Conservation (phyloP, 2,329 filamentous ascomycete genomes). For the Curvularia eragrostidis region DNA sequence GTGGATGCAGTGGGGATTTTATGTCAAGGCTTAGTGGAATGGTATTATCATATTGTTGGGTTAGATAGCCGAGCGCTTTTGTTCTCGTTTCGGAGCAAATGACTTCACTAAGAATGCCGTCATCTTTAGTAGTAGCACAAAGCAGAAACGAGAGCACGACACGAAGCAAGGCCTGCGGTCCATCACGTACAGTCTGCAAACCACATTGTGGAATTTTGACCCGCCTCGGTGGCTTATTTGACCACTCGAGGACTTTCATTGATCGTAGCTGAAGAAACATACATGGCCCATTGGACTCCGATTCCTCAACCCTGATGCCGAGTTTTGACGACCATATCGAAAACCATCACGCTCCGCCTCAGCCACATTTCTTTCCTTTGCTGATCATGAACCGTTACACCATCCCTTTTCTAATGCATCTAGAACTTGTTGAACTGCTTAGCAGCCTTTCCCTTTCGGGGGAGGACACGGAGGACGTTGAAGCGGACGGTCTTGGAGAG, state of each 20-base stretch:
- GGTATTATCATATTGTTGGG: background rate
- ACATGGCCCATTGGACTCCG: constrained; percentile 51
- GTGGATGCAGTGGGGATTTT: constrained; percentile 70
- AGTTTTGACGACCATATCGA: constrained; percentile 45
- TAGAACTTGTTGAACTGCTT: constrained; percentile 99
- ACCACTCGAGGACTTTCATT: constrained; percentile 50
- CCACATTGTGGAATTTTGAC: constrained; percentile 43
- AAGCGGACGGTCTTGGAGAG: constrained; percentile 99
- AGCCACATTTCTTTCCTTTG: constrained; percentile 33
- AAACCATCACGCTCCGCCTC: constrained; percentile 42
- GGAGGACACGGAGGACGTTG: constrained; percentile 99
- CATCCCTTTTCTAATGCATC: constrained; percentile 46
- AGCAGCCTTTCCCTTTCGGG: constrained; percentile 94
- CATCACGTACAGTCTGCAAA: constrained; percentile 13
- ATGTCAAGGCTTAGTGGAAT: constrained; percentile 56
- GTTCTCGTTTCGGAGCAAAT: background rate
- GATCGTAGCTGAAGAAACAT: constrained; percentile 52
- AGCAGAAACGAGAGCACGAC: constrained; percentile 4
- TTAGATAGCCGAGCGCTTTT: background rate
- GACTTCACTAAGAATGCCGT: background rate
- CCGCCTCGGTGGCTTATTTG: constrained; percentile 46
- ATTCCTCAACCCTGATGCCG: constrained; percentile 51
- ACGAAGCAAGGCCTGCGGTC: background rate
- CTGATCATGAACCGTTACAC: constrained; percentile 41
- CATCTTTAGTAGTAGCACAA: background rate